A percentile compares a stretch with the other conserved stretches of the same genome.
Conservation (phyloP, 805 yeast species). For the Ogataea paradorogensis region DNA sequence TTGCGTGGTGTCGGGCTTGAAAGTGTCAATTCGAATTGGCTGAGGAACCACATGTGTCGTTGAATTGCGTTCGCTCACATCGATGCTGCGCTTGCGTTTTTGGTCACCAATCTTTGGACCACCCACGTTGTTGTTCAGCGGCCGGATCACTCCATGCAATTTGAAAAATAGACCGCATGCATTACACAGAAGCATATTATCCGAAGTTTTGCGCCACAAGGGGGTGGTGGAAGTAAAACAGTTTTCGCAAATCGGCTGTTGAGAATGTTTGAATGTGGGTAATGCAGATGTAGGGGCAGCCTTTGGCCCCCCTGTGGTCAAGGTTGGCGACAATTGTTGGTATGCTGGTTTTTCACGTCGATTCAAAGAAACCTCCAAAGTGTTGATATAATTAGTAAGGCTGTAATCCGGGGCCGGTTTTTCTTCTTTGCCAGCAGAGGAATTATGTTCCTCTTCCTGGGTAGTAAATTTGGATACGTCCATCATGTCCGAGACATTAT, state of each 20-base stretch:
- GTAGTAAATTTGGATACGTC: slow-evolving; percentile 28
- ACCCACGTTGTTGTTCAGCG: slow-evolving; percentile 21
- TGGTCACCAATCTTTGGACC: slow-evolving; percentile 8
- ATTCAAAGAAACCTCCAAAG: slow-evolving; percentile 33
- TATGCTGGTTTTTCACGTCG: slow-evolving; percentile 19
- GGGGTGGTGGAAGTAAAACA: slow-evolving; percentile 93
- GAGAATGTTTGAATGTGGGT: slow-evolving; percentile 8
- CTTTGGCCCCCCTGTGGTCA: slow-evolving; percentile 12
- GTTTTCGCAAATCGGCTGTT: slow-evolving; percentile 63
- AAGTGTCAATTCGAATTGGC: slow-evolving; percentile 5
- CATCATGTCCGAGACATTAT: slow-evolving; percentile 24
- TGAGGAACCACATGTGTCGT: slow-evolving; percentile 3
- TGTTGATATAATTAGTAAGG: slow-evolving; percentile 31
- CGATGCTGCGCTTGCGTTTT: slow-evolving; percentile 13
- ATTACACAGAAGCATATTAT: slow-evolving; percentile 82
- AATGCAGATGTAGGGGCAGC: slow-evolving; percentile 11
- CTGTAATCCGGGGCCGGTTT: slow-evolving; percentile 19
- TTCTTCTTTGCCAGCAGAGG: neutral
- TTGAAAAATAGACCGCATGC: slow-evolving; percentile 91
- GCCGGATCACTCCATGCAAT: slow-evolving; percentile 63
- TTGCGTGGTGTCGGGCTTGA: slow-evolving; percentile 24
- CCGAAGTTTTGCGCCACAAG: slow-evolving; percentile 81
- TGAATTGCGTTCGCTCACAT: slow-evolving; percentile 2
- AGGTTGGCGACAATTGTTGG: slow-evolving; percentile 14
- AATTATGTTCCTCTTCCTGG: neutral